These are phyloP conservation scores for Pulveroboletus sp. DNA, from an alignment of 768 basidiomycete species.

Conservation along the genomic window DNA sequence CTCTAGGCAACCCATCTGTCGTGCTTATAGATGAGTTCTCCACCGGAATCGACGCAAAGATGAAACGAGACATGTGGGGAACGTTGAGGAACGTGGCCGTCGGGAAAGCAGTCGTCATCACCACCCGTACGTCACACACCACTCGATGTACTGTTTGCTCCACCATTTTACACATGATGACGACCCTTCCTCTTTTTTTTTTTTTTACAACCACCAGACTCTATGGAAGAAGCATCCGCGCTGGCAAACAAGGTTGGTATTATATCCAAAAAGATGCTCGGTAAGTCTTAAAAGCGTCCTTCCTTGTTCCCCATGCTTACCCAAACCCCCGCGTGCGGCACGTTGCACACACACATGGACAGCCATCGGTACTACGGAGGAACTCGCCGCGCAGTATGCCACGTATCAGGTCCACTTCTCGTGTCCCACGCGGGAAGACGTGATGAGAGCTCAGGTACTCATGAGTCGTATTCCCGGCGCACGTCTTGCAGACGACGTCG, in stretches of 20 bases:
- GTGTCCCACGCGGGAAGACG: constrained; percentile 59
- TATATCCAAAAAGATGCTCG: constrained; percentile 63
- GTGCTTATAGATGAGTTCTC: constrained; percentile 81
- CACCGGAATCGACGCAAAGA: constrained; percentile 77
- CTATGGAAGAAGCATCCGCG: constrained; percentile 82
- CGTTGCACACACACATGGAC: not conserved
- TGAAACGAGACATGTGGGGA: constrained; percentile 80
- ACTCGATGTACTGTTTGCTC: not conserved
- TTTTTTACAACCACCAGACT: constrained; percentile 40
- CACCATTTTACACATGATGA: not conserved
- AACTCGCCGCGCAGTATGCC: constrained; percentile 61
- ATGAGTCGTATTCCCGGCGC: constrained; percentile 62
- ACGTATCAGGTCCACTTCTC: constrained; percentile 76
- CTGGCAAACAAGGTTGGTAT: constrained; percentile 75
- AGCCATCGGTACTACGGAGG: constrained; percentile 66
- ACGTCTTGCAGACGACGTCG: constrained; percentile 66
- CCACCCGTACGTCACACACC: constrained; percentile 49
- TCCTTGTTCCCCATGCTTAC: no score
- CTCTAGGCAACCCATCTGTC: constrained; percentile 68
- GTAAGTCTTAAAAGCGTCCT: constrained; percentile 15
- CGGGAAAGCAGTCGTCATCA: constrained; percentile 69
- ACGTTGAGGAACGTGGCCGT: constrained; percentile 59
- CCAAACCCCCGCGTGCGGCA: no score
- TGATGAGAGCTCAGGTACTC: constrained; percentile 49
- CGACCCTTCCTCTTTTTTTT: not conserved